These are phyloP conservation scores for Hansenula sp. DNA, from an alignment of 1,139 yeast species.

Conservation along the genomic window DNA sequence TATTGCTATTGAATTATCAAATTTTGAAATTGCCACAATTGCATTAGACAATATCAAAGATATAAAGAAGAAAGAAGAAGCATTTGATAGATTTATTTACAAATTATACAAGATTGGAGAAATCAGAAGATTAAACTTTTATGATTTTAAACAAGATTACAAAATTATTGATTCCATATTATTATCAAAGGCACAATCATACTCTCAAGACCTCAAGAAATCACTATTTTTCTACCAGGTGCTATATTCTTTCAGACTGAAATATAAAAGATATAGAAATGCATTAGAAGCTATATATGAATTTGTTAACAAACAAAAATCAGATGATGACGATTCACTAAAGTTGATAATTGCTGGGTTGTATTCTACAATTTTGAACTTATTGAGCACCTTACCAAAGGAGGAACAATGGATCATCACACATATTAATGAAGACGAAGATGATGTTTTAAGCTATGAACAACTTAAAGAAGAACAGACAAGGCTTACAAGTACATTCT, in stretches of 20 bases:
- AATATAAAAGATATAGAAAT: slow-evolving; percentile 44
- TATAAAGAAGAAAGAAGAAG: slow-evolving; percentile 13
- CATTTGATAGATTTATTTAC: slow-evolving; percentile 18
- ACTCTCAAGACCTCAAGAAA: slow-evolving; percentile 25
- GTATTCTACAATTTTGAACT: slow-evolving; percentile 45
- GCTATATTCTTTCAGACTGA: slow-evolving; percentile 50
- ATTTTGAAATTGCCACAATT: slow-evolving; percentile 19
- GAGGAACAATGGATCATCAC: slow-evolving; percentile 57
- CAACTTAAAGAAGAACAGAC: slow-evolving; percentile 21
- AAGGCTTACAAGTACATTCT: slow-evolving; percentile 1
- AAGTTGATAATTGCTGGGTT: slow-evolving; percentile 15
- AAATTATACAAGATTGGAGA: slow-evolving; percentile 20
- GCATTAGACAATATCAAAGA: slow-evolving; percentile 16
- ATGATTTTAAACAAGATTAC: slow-evolving; percentile 15
- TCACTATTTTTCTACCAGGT: slow-evolving; percentile 48
- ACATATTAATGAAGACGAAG: slow-evolving; percentile 21
- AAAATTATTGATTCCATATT: slow-evolving; percentile 37
- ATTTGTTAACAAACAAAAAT: slow-evolving; percentile 40
- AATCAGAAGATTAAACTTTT: slow-evolving; percentile 19
- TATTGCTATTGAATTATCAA: slow-evolving; percentile 20
- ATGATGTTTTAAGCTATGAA: slow-evolving; percentile 15
- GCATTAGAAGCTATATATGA: slow-evolving; percentile 54
- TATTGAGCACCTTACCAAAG: slow-evolving; percentile 39
- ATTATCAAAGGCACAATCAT: slow-evolving; percentile 33
- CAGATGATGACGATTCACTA: slow-evolving; percentile 6